phyloP scores from a whole-genome alignment of 1,139 yeast genomes.

The Hyphopichia khmerensis region DNA sequence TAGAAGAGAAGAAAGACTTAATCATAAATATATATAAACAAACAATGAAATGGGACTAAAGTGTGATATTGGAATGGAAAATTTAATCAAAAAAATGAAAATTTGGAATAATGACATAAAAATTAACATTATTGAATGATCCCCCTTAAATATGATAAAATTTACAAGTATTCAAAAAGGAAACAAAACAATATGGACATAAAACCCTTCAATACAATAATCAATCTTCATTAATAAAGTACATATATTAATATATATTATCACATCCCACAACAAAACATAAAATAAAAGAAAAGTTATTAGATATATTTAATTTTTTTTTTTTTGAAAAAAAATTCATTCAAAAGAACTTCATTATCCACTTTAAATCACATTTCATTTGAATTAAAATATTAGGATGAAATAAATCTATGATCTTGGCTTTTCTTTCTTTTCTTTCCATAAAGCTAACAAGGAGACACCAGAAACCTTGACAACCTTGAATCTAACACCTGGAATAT shows the following conservation, averaged over 20 bases:
- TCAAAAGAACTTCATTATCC: background rate
- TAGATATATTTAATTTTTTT: too few species aligned
- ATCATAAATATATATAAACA: background rate
- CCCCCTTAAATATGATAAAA: too few species aligned
- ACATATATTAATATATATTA: background rate
- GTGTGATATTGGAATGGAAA: background rate
- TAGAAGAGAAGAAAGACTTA: background rate
- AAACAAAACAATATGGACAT: background rate
- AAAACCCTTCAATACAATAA: background rate
- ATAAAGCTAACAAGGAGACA: constrained; percentile 98
- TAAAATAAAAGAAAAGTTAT: background rate
- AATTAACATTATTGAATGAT: too few species aligned
- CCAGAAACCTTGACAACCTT: constrained; percentile 99
- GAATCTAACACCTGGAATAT: constrained; percentile 99
- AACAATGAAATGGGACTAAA: background rate
- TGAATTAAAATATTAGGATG: background rate
- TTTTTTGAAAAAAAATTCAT: too few species aligned
- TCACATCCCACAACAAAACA: background rate
- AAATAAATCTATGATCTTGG: constrained; percentile 83
- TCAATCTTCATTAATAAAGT: background rate
- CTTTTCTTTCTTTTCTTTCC: constrained; percentile 99
- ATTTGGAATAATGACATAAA: too few species aligned
- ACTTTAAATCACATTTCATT: background rate
- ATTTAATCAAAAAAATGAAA: background rate
- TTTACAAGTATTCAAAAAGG: background rate